Base-by-base conservation (phyloP, 2,329 filamentous ascomycete species). In the Orbilia oligospora region DNA sequence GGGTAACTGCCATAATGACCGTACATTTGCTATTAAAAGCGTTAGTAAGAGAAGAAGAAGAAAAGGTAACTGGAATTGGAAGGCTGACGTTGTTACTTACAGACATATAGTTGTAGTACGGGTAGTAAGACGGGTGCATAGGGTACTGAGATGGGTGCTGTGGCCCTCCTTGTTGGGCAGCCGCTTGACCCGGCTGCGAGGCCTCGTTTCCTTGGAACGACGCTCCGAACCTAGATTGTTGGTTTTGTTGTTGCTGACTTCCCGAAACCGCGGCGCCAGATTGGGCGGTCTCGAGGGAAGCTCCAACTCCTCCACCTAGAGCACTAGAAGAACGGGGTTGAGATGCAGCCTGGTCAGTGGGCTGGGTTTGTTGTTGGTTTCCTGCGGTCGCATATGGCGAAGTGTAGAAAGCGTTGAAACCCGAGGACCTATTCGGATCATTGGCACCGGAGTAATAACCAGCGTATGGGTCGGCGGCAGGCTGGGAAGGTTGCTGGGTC, bases 211-310 rank as follows among this genome's bases (percentile, higher is more conserved):
- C 75, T 69, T 78, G 75, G 75, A 78, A 78, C 18, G 75, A 68
- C 0, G 75, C 53, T 30, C 75, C 75, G 18, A 78, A 78, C 55
- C 75, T 71, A 9, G 75, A 78, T 44, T 78, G 75, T n/a, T 97
- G 82, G 92, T 95, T 84, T 96, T 92, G 53, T 94, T 95, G 84
- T 93, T 97, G 84, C 93, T 97, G 86, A 91, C 93, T 83, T 12
- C 44, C 53, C 16, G 46, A 18, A 41, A 70, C 51, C 18, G 33
- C 56, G 22, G 75, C 93, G 80, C 90, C 87, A 77, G 88, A 86
- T 33, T 87, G 85, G 56, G 86, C 86, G 80, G 88, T 87, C 53
- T 90, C 91, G 67, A 90, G 88, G 3, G 89, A 88, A 80, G 88
- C 93, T 76, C 86, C 87, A 65, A 88, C 87, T 51, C 87, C 87